Evolutionary conservation across 78 protist species (phyloP).

Genomic region (Pigoraptor vietnamica): DNA sequence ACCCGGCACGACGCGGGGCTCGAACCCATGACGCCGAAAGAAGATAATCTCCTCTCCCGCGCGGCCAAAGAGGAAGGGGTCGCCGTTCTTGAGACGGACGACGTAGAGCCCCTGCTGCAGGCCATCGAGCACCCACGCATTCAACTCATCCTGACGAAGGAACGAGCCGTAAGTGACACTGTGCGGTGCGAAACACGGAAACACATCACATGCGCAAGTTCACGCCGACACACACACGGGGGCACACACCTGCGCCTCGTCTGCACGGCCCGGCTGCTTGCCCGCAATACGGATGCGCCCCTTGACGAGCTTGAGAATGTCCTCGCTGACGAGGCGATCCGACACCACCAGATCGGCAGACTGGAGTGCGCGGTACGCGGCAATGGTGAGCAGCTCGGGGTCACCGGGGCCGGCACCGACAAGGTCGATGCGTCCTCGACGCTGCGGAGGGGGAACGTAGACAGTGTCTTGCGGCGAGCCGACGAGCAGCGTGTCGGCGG

Average conservation of each 20-base stretch:
- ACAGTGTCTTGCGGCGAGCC: not conserved
- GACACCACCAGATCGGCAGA: conserved; percentile 31
- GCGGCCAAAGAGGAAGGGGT: conserved; percentile 55
- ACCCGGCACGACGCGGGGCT: conserved; percentile 34
- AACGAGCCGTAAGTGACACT: too few relatives aligned
- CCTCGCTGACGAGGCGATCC: conserved; percentile 14
- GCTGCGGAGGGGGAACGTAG: not conserved
- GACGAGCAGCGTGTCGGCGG: not conserved
- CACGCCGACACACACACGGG: too few relatives aligned
- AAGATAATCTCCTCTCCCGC: conserved; percentile 45
- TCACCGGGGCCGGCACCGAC: conserved; percentile 56
- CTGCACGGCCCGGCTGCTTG: conserved; percentile 11
- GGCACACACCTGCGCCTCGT: conserved; percentile 1
- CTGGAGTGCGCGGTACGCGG: conserved; percentile 25
- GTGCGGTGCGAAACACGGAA: too few relatives aligned
- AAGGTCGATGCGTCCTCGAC: conserved; percentile 18
- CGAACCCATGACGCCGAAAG: conserved; percentile 29
- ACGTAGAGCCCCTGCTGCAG: conserved; percentile 22
- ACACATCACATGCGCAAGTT: too few relatives aligned
- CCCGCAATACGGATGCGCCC: not conserved
- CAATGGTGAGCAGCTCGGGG: conserved; percentile 39
- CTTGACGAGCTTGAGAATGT: not conserved
- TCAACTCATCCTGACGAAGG: conserved; percentile 32
- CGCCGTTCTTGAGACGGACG: conserved; percentile 52
- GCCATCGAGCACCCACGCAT: conserved; percentile 12